Conservation (phyloP, 2,329 filamentous ascomycete species). For the Trichoderma oligosporum region DNA sequence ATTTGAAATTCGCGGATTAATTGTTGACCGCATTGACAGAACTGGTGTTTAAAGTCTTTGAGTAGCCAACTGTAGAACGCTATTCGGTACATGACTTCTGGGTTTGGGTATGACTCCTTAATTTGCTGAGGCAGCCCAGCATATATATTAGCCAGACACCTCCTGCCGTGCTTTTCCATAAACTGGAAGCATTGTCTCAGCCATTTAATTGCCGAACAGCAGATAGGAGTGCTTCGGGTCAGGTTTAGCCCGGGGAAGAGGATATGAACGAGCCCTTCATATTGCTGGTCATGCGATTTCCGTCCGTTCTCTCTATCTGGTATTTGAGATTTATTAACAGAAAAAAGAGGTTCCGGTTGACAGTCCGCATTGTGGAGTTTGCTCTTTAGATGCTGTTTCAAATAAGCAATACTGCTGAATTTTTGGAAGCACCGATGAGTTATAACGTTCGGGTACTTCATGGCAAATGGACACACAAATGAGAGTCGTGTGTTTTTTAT, state of each 20-base stretch:
- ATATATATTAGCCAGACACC: not conserved
- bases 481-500: not conserved
- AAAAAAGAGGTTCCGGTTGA: too few relatives aligned
- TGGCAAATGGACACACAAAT: slow-evolving; percentile 5
- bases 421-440: not conserved
- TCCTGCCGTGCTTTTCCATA: not conserved
- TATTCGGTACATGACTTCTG: not conserved
- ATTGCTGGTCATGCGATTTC: not conserved
- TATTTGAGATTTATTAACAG: too few relatives aligned
- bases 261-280: not conserved
- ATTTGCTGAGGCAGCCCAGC: not conserved
- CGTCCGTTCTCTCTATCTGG: too few relatives aligned
- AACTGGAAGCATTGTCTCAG: not conserved
- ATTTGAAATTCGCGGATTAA: not conserved
- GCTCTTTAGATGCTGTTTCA: slow-evolving; percentile 9
- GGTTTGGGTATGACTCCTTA: not conserved
- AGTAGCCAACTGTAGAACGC: not conserved
- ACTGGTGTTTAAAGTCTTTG: not conserved
- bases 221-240: not conserved
- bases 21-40: not conserved
- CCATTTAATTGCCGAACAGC: not conserved
- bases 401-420: not conserved
- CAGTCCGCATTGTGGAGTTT: not conserved
- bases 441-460: not conserved
- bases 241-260: not conserved